phyloP scores from a whole-genome alignment of 2,329 filamentous ascomycete genomes.

The Knufia petricola region DNA sequence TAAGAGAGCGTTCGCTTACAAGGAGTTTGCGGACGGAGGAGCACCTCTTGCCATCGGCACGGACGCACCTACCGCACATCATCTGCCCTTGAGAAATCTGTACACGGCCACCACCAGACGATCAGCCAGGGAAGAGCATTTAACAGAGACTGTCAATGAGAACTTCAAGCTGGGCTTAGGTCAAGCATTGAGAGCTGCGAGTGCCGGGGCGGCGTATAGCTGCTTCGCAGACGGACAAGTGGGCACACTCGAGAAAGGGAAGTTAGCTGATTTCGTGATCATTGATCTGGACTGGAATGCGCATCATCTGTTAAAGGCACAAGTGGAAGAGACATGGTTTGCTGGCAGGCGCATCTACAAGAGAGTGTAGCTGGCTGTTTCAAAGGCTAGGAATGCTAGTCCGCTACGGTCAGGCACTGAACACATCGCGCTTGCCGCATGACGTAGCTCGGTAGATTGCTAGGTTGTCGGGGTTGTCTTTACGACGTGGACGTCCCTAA shows the following conservation, averaged over 20 bases:
- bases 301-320: slow-evolving; percentile 33
- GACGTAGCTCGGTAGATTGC: not conserved
- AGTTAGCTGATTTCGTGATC: slow-evolving; percentile 34
- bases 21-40: slow-evolving; percentile 39
- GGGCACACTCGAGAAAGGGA: slow-evolving; percentile 32
- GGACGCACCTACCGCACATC: slow-evolving; percentile 41
- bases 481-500: too few relatives aligned
- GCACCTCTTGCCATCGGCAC: slow-evolving; percentile 39
- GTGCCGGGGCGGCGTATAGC: slow-evolving; percentile 36
- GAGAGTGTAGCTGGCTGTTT: not conserved
- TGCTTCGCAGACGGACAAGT: slow-evolving; percentile 37
- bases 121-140: slow-evolving; percentile 34
- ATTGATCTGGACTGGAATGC: slow-evolving; percentile 31
- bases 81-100: slow-evolving; percentile 37
- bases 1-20: slow-evolving; percentile 42
- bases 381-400: too few relatives aligned
- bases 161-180: slow-evolving; percentile 35
- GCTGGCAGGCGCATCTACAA: slow-evolving; percentile 23
- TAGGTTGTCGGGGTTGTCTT: not conserved
- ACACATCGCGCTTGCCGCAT: not conserved
- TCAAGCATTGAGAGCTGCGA: slow-evolving; percentile 37
- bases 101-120: slow-evolving; percentile 42
- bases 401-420: too few relatives aligned
- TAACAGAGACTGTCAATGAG: slow-evolving; percentile 33
- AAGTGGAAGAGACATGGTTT: slow-evolving; percentile 38